phyloP scores from a whole-genome alignment of 768 basidiomycete species.

The Tricholoma sp. region DNA sequence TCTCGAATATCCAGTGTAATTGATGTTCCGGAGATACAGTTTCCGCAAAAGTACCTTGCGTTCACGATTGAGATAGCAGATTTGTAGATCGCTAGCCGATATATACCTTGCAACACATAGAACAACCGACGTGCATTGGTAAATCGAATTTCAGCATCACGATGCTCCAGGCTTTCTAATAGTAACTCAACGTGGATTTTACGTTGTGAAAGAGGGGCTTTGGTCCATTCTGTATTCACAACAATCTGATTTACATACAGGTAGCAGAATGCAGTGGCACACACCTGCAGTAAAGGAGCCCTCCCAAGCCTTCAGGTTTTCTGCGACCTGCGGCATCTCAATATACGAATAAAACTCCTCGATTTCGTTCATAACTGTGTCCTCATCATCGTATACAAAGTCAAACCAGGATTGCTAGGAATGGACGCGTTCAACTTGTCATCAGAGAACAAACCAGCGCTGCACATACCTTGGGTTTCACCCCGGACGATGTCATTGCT shows the following conservation, averaged over 20 bases:
- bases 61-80: not conserved
- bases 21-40: constrained; percentile 92
- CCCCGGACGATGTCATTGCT: constrained; percentile 61
- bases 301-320: constrained; percentile 86
- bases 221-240: constrained; percentile 68
- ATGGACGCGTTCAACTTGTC: constrained; percentile 9
- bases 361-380: constrained; percentile 92
- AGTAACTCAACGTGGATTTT: constrained; percentile 74
- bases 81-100: not conserved
- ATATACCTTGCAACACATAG: constrained; percentile 87
- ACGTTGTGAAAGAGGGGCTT: constrained; percentile 53
- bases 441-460: constrained; percentile 4
- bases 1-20: constrained; percentile 92
- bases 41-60: constrained; percentile 82
- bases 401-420: constrained; percentile 81
- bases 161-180: constrained; percentile 84
- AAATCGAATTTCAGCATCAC: constrained; percentile 79
- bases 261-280: constrained; percentile 16
- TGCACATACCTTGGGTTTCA: constrained; percentile 66
- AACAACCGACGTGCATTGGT: constrained; percentile 82
- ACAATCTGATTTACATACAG: constrained; percentile 3
- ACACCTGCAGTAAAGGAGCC: constrained; percentile 75
- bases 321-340: constrained; percentile 86
- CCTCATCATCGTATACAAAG: constrained; percentile 94
- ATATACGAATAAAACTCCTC: constrained; percentile 98